Base-by-base conservation (phyloP, 176 grass and related monocot genomes). In the Dendrocalamus sinicus region DNA sequence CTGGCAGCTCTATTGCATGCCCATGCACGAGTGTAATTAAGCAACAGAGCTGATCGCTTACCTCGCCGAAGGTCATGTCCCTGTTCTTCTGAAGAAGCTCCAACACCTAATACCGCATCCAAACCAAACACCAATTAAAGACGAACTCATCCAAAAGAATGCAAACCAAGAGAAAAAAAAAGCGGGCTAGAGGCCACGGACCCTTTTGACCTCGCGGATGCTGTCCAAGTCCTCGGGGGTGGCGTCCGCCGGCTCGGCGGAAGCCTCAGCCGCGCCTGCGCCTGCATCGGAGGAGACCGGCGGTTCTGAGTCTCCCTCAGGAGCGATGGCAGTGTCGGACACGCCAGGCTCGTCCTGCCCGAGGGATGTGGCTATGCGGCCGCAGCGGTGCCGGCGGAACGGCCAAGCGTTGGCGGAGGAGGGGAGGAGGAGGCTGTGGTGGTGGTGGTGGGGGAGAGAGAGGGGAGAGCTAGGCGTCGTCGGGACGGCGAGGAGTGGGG, bases 51-150 rank as follows among this genome's bases (percentile, higher is more conserved):
- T 16, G 20, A 54, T 70, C 5, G 48, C 75, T 84, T 67, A 96
- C 96, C 93, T 99, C 96, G 23, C 96, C 92, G 65, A 96, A 96
- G 48, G 90, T 86, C 96, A 99, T 99, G 28, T 96, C 96, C 66
- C 93, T 94, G 58, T 99, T 99, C 85, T 94, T 90, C 84, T 90
- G 83, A 60, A 99, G 87, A 82, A 99, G 76, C 70, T 94, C 82
- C 86, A 96, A 81, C 23, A 94, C 91, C 96, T 99, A 59, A 57
- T 17, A 73, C 9, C 51, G 37, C 46, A 72, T 69, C 67, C 79
- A 71, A 88, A 53, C 45, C 53, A 83, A 51, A 81, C 46, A 28
- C 35, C 69, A 80, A 55, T 35, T 86, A 72, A 77, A 24, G 46
- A 73, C 17, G 11, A 76, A 48, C 67, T 74, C 81, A 26, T 81